phyloP scores from a whole-genome alignment of 495 filamentous ascomycete genomes.

The Hypoxylon lienhwacheense region DNA sequence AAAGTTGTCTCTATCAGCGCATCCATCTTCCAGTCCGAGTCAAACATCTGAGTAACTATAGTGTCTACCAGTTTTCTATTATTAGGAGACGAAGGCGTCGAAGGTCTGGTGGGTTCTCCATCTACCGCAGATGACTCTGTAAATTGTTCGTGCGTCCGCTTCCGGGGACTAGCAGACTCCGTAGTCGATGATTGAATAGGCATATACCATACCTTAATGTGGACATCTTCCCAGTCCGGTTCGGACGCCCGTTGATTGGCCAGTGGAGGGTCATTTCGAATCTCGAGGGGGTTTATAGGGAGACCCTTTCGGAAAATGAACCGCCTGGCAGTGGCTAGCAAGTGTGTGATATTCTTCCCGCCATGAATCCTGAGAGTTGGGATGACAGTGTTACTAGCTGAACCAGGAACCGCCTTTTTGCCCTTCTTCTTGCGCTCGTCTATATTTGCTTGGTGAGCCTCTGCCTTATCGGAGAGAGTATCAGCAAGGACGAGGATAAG shows the following conservation, averaged over 20 bases:
- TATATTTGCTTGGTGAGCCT: constrained; percentile 25
- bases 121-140: constrained; percentile 35
- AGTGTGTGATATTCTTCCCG: constrained; percentile 72
- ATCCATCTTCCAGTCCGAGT: constrained; percentile 74
- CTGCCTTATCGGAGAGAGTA: constrained; percentile 41
- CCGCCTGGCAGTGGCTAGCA: constrained; percentile 74
- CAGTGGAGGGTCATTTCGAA: constrained; percentile 47
- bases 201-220: constrained; percentile 82
- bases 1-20: constrained; percentile 65
- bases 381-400: constrained; percentile 20
- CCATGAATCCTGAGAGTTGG: constrained; percentile 70
- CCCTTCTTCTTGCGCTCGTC: constrained; percentile 39
- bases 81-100: constrained; percentile 14
- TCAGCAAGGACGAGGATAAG: constrained; percentile 83
- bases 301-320: constrained; percentile 88
- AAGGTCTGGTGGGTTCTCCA: neutral
- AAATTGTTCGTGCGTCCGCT: constrained; percentile 63
- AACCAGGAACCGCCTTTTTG: constrained; percentile 10
- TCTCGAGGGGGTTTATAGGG: constrained; percentile 68
- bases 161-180: constrained; percentile 46
- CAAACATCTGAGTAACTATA: constrained; percentile 78
- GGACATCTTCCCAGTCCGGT: constrained; percentile 73
- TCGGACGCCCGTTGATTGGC: constrained; percentile 17
- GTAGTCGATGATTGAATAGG: constrained; percentile 49
- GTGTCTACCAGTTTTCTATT: constrained; percentile 57